phyloP scores from a whole-genome alignment of 352 stramenopile genomes.

The Phytophthora parvispora region DNA sequence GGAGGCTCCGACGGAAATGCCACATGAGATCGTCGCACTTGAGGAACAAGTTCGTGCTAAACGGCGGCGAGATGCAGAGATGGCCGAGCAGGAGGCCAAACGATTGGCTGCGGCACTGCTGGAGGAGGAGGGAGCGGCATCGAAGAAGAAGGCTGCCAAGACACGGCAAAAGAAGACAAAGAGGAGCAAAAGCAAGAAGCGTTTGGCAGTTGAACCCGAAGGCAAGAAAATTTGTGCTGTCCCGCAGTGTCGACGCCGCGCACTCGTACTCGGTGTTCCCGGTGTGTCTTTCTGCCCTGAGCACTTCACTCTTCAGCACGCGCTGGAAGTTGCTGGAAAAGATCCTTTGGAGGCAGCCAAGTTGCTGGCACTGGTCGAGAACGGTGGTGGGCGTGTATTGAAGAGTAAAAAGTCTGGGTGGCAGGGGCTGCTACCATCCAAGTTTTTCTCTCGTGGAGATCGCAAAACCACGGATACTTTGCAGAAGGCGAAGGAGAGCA shows the following conservation, averaged over 20 bases:
- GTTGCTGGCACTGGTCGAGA: constrained; percentile 54
- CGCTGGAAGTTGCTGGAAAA: constrained; percentile 62
- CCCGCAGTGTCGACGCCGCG: constrained; percentile 37
- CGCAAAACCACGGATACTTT: neutral
- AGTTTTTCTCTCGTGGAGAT: constrained; percentile 16
- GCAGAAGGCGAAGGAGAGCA: constrained; percentile 27
- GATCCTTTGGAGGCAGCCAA: constrained; percentile 73
- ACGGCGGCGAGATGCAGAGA: constrained; percentile 59
- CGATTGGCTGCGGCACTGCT: constrained; percentile 54
- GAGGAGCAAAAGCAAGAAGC: constrained; percentile 43
- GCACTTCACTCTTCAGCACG: constrained; percentile 77
- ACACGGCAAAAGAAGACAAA: constrained; percentile 33
- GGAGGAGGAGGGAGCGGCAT: constrained; percentile 27
- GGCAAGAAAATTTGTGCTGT: constrained; percentile 43
- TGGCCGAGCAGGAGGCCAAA: constrained; percentile 65
- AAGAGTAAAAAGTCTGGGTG: constrained; percentile 18
- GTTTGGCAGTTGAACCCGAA: constrained; percentile 15
- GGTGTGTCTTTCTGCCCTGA: constrained; percentile 50
- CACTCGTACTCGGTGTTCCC: constrained; percentile 37
- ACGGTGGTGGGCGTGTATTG: constrained; percentile 22
- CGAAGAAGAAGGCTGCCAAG: constrained; percentile 18
- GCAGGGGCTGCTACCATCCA: constrained; percentile 20
- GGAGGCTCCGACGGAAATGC: constrained; percentile 35
- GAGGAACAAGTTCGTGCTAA: constrained; percentile 70
- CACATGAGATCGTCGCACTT: constrained; percentile 56